These are phyloP conservation scores for Antarctomyces pellizariae DNA, from an alignment of 495 filamentous ascomycete genomes.

Conservation along the genomic window DNA sequence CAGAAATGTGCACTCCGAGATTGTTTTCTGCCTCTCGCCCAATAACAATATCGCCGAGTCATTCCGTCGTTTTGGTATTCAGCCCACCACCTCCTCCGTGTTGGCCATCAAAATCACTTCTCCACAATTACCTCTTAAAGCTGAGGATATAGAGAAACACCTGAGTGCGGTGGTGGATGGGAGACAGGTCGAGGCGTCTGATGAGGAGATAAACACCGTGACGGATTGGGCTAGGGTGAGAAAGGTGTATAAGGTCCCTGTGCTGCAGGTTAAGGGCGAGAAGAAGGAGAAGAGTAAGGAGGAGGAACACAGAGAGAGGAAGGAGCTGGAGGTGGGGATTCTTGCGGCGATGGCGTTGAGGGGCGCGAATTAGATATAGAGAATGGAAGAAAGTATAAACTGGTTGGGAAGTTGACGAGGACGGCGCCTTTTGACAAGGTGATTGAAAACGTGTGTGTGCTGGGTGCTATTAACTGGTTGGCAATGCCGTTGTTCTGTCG, in stretches of 20 bases:
- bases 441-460: too few species aligned
- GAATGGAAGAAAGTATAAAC: too few species aligned
- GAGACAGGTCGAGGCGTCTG: slow-evolving; percentile 32
- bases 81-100: slow-evolving; percentile 39
- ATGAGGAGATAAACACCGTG: slow-evolving; percentile 29
- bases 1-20: slow-evolving; percentile 80
- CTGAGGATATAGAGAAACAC: slow-evolving; percentile 35
- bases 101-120: slow-evolving; percentile 50
- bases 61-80: slow-evolving; percentile 69
- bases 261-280: slow-evolving; percentile 12
- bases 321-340: slow-evolving; percentile 34
- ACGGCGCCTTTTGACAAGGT: too few species aligned
- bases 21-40: slow-evolving; percentile 58
- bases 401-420: too few species aligned
- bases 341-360: slow-evolving; percentile 54
- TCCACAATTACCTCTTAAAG: slow-evolving; percentile 10
- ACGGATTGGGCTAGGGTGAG: slow-evolving; percentile 46
- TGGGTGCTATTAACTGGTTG: too few species aligned
- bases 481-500: too few species aligned
- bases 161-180: slow-evolving; percentile 39
- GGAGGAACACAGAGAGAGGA: too few species aligned
- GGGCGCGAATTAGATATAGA: slow-evolving; percentile 14
- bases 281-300: slow-evolving; percentile 2
- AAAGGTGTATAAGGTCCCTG: slow-evolving; percentile 65
- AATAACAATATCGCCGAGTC: slow-evolving; percentile 87